Conservation (phyloP, 2,329 filamentous ascomycete species). For the Nannizziopsis arthrosporioides region DNA sequence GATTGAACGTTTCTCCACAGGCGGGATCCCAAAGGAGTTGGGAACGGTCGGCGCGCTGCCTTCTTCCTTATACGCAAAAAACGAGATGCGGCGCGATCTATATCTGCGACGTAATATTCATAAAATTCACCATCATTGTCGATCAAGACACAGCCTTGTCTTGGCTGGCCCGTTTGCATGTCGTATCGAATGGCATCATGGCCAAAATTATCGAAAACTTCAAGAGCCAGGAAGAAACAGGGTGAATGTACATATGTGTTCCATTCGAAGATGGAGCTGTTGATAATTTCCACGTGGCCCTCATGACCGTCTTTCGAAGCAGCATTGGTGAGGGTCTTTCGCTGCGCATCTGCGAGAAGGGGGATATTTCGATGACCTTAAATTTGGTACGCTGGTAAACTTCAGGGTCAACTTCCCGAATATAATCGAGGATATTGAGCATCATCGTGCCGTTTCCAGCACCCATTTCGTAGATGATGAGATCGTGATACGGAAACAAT, state of each 20-base stretch:
- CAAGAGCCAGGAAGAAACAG: conserved; percentile 94
- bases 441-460: conserved; percentile 95
- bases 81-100: conserved; percentile 72
- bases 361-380: conserved; percentile 94
- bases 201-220: conserved; percentile 97
- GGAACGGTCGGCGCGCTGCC: conserved; percentile 42
- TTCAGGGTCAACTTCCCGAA: conserved; percentile 74
- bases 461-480: conserved; percentile 98
- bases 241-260: conserved; percentile 73
- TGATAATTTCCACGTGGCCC: conserved; percentile 85
- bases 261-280: conserved; percentile 93
- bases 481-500: conserved; percentile 87
- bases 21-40: conserved; percentile 35
- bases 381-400: conserved; percentile 91
- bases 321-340: conserved; percentile 53
- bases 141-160: conserved; percentile 82
- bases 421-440: conserved; percentile 95
- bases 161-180: conserved; percentile 61
- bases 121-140: conserved; percentile 79
- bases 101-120: conserved; percentile 73
- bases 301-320: conserved; percentile 62
- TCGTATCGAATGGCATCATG: conserved; percentile 94
- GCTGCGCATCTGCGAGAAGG: conserved; percentile 66
- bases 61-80: conserved; percentile 77
- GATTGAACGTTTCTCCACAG: conserved; percentile 51